phyloP scores from a whole-genome alignment of 1,284 basidiomycete genomes.

The Mycosarcoma mackinlayi region DNA sequence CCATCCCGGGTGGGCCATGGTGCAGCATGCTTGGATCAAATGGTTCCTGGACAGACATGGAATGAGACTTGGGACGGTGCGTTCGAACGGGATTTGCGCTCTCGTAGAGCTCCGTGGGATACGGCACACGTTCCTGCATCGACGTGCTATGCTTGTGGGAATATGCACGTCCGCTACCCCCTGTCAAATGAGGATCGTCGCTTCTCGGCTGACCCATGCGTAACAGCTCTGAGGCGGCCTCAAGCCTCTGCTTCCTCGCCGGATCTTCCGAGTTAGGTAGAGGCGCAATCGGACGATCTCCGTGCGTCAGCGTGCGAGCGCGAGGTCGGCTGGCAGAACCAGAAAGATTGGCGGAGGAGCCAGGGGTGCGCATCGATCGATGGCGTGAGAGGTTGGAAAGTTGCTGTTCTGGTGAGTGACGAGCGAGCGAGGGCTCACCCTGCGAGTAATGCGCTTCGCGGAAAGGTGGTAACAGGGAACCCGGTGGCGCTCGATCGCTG shows the following conservation, averaged over 20 bases:
- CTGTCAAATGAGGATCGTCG: conserved; percentile 6
- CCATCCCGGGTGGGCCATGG: conserved; percentile 41
- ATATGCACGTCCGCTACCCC: conserved; percentile 19
- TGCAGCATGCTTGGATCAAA: conserved; percentile 33
- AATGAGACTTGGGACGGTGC: conserved; percentile 44
- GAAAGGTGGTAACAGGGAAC: conserved; percentile 37
- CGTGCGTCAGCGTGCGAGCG: conserved; percentile 47
- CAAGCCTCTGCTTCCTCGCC: conserved; percentile 36
- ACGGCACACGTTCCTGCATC: conserved; percentile 45
- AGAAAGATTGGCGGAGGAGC: conserved; percentile 27
- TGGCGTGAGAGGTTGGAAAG: conserved; percentile 39
- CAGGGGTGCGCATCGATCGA: conserved; percentile 35
- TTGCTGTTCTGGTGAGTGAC: conserved; percentile 28
- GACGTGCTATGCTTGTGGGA: conserved; percentile 45
- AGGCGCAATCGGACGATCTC: conserved; percentile 51
- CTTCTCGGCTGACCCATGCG: conserved; percentile 38
- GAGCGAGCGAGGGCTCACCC: conserved; percentile 24
- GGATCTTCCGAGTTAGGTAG: conserved; percentile 48
- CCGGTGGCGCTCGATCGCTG: conserved; percentile 17
- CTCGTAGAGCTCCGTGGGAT: conserved; percentile 39
- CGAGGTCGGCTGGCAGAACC: conserved; percentile 36
- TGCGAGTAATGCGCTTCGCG: conserved; percentile 19
- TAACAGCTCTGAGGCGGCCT: conserved; percentile 47
- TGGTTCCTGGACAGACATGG: conserved; percentile 42
- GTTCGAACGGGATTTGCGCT: conserved; percentile 24